A percentile compares a stretch with the other conserved stretches of the same genome.
Conservation (phyloP, 805 yeast genomes). For the Metschnikowia hibisci region DNA sequence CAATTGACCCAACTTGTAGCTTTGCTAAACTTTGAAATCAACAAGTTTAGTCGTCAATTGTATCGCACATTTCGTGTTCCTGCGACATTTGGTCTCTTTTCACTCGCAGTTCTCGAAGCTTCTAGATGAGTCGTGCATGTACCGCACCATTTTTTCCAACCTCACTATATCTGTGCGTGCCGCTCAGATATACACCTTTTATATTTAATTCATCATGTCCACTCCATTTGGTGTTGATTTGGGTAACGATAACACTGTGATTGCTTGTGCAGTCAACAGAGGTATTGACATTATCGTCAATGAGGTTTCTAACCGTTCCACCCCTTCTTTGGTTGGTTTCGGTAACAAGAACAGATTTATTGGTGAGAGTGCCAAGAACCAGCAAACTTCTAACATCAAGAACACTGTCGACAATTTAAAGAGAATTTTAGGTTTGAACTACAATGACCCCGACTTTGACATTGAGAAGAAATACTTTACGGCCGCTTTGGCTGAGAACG, state of each 20-base stretch:
- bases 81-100: not conserved
- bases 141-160: constrained; percentile 10
- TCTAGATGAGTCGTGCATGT: constrained; percentile 24
- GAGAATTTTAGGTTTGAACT: constrained; percentile 81
- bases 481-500: constrained; percentile 63
- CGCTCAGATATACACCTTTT: not conserved
- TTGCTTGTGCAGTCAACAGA: constrained; percentile 95
- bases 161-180: constrained; percentile 2
- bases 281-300: constrained; percentile 98
- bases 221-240: constrained; percentile 97
- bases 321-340: constrained; percentile 89
- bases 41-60: no score
- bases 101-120: constrained; percentile 20
- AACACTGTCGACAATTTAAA: constrained; percentile 94
- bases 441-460: constrained; percentile 70
- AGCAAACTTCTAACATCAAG: constrained; percentile 93
- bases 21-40: no score
- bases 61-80: not conserved
- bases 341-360: constrained; percentile 84
- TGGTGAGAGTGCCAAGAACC: constrained; percentile 95
- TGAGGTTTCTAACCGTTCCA: constrained; percentile 96
- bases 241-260: constrained; percentile 90
- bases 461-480: constrained; percentile 73
- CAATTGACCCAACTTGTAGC: no score
- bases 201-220: constrained; percentile 52